These are phyloP conservation scores for Tarenaya hassleriana DNA, from an alignment of 345 rosid genomes.

Conservation along the genomic window DNA sequence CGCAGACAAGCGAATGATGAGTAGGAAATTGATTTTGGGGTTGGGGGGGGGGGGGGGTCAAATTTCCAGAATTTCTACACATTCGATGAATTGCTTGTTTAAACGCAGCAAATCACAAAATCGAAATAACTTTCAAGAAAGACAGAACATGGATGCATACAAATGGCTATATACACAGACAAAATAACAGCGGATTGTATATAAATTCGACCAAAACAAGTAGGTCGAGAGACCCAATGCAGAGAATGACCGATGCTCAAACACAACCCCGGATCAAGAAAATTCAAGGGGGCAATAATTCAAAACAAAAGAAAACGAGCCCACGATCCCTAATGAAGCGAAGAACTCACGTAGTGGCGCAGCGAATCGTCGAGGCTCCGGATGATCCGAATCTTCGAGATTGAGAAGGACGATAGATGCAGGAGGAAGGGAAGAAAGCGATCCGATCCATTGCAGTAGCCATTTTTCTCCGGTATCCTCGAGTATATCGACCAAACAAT, in stretches of 20 bases:
- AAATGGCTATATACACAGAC: no score
- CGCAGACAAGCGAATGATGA: no score
- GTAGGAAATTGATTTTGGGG: no score
- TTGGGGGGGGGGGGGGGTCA: no score
- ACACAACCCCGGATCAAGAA: slow-evolving; percentile 8
- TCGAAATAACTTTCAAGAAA: no score
- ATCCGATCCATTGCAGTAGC: slow-evolving; percentile 37
- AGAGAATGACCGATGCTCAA: slow-evolving; percentile 14
- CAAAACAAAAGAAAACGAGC: neutral
- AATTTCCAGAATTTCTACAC: no score
- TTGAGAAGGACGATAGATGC: slow-evolving; percentile 25
- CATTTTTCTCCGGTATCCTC: slow-evolving; percentile 25
- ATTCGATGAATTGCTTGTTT: no score
- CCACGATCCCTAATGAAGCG: neutral
- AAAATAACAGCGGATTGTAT: neutral
- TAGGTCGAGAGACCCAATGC: slow-evolving; percentile 2
- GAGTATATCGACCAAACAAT: neutral
- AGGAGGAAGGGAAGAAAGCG: slow-evolving; percentile 24
- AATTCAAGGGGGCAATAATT: neutral
- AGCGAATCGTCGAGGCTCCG: slow-evolving; percentile 36
- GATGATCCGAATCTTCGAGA: slow-evolving; percentile 32
- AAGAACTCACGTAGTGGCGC: slow-evolving; percentile 36
- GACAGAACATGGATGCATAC: no score
- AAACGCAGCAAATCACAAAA: no score
- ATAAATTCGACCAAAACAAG: neutral